A percentile compares a stretch with the other conserved stretches of the same genome.
phyloP scores from a whole-genome alignment of 495 filamentous ascomycete species.

The Hyaloscypha hepaticicola region DNA sequence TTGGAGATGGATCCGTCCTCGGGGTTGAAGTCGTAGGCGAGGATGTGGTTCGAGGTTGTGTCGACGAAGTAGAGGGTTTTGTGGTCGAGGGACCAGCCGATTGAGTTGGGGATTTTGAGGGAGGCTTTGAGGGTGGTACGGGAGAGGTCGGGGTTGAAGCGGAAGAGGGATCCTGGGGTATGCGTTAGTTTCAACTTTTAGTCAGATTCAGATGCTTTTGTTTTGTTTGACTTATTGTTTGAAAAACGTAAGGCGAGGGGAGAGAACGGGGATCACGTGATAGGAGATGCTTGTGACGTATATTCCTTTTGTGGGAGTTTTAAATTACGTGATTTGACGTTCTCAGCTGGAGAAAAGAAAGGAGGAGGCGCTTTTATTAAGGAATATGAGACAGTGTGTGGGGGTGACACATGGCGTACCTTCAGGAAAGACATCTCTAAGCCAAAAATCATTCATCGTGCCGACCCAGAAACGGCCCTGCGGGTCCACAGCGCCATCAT shows the following conservation, averaged over 20 bases:
- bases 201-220: background rate
- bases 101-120: constrained; percentile 84
- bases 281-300: background rate
- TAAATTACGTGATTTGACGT: background rate
- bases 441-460: constrained; percentile 77
- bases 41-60: constrained; percentile 69
- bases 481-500: constrained; percentile 82
- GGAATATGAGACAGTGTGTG: background rate
- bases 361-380: background rate
- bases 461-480: constrained; percentile 85
- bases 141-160: constrained; percentile 29
- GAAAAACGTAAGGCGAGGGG: background rate
- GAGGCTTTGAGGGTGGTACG: constrained; percentile 29
- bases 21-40: constrained; percentile 71
- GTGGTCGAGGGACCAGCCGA: constrained; percentile 68
- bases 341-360: background rate
- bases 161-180: constrained; percentile 29
- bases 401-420: constrained; percentile 38
- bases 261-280: constrained; percentile 4
- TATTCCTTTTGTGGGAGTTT: background rate
- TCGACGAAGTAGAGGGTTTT: constrained; percentile 84
- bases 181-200: background rate
- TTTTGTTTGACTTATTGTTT: background rate
- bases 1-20: constrained; percentile 62
- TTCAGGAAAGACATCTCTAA: constrained; percentile 51